Evolutionary conservation across 192 early-diverging fungal genomes (phyloP).

Genomic region (Phycomyces nitens): DNA sequence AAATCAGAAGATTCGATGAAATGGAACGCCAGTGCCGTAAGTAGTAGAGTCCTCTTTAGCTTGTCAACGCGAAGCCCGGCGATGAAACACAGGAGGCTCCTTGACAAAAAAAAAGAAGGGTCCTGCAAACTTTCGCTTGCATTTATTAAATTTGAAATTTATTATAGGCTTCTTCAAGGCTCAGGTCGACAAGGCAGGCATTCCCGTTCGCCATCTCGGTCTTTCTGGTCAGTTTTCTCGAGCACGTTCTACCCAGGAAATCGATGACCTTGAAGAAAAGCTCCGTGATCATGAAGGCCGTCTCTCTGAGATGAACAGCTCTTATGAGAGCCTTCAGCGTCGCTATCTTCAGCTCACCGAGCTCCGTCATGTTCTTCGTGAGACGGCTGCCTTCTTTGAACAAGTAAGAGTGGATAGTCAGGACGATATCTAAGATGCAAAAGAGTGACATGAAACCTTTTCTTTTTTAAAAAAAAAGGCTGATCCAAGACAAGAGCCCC

Average conservation of each 20-base stretch:
- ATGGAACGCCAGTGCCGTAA: conserved; percentile 93
- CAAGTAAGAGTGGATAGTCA: conserved; percentile 43
- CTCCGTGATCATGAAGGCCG: conserved; percentile 80
- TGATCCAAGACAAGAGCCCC: conserved; percentile 11
- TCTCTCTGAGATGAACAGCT: conserved; percentile 80
- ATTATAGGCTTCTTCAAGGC: conserved; percentile 69
- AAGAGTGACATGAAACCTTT: background rate
- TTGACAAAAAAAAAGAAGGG: too few species aligned
- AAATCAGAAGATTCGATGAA: conserved; percentile 95
- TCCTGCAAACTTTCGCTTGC: too few species aligned
- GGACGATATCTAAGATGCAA: background rate
- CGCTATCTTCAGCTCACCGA: conserved; percentile 88
- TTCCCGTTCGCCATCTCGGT: conserved; percentile 51
- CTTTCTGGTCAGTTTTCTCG: conserved; percentile 49
- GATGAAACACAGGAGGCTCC: background rate
- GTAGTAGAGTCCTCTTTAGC: conserved; percentile 19
- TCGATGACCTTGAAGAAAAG: conserved; percentile 87
- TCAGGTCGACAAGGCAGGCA: conserved; percentile 77
- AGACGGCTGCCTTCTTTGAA: conserved; percentile 81
- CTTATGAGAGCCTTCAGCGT: conserved; percentile 85
- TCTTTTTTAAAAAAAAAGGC: conserved; percentile 10
- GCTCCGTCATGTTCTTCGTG: conserved; percentile 82
- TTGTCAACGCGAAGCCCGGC: background rate
- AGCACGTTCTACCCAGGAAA: conserved; percentile 79
- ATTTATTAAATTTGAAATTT: too few species aligned